Conservation (phyloP, 2,329 filamentous ascomycete genomes). For the Monilinia fructigena region DNA sequence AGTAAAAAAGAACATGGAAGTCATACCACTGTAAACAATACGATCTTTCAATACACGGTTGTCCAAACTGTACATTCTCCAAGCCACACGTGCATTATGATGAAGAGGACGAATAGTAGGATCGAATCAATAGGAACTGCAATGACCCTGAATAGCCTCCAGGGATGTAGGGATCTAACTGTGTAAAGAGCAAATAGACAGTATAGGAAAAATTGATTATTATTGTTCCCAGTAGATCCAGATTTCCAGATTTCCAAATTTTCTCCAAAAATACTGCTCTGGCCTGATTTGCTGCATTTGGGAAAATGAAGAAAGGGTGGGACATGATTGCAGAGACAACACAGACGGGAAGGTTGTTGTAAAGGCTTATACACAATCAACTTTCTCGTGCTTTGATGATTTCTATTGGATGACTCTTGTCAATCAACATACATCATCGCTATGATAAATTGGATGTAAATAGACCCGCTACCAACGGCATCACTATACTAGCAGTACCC, state of each 20-base stretch:
- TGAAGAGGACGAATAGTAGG: conserved; percentile 31
- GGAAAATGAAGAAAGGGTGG: conserved; percentile 38
- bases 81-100: conserved; percentile 21
- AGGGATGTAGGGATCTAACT: conserved; percentile 29
- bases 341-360: conserved; percentile 43
- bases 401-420: conserved; percentile 32
- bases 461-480: conserved; percentile 37
- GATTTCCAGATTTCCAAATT: background rate
- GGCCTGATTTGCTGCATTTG: background rate
- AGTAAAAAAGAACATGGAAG: conserved; percentile 41
- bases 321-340: conserved; percentile 41
- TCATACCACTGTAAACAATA: conserved; percentile 40
- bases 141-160: conserved; percentile 38
- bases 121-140: conserved; percentile 35
- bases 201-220: conserved; percentile 35
- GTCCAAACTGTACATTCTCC: background rate
- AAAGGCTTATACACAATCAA: background rate
- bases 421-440: conserved; percentile 26
- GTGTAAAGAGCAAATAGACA: conserved; percentile 35
- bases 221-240: background rate
- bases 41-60: background rate
- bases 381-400: background rate
- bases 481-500: conserved; percentile 28
- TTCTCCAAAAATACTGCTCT: background rate
- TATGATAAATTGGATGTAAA: conserved; percentile 41